A percentile compares a stretch with the other conserved stretches of the same genome.
These are phyloP conservation scores for Podila horticola DNA, from an alignment of 192 early-diverging fungal genomes.

Conservation along the genomic window DNA sequence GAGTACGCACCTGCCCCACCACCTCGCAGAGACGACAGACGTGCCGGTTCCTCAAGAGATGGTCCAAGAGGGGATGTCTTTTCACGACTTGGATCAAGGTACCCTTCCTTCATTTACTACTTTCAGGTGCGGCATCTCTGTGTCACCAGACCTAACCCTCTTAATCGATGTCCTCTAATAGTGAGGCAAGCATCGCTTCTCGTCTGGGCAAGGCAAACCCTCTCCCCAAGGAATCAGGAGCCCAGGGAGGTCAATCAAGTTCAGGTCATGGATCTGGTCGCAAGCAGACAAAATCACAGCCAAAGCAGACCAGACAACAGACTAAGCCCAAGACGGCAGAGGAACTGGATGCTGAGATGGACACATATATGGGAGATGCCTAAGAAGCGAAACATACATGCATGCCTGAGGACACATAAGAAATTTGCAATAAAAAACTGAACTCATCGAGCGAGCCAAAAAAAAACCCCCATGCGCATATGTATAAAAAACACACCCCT, in stretches of 20 bases:
- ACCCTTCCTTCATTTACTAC: not conserved
- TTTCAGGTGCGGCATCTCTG: not conserved
- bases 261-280: not conserved
- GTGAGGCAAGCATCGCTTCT: slow-evolving; percentile 48
- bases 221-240: slow-evolving; percentile 19
- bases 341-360: slow-evolving; percentile 67
- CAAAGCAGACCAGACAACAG: slow-evolving; percentile 23
- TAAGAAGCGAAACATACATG: not conserved
- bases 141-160: not conserved
- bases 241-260: slow-evolving; percentile 1
- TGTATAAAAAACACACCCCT: too few species aligned
- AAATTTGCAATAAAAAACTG: not conserved
- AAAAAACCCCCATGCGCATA: too few species aligned
- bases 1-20: slow-evolving; percentile 32
- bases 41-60: not conserved
- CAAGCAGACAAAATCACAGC: slow-evolving; percentile 8
- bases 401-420: too few species aligned
- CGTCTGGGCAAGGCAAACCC: slow-evolving; percentile 40
- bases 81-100: slow-evolving; percentile 50
- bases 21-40: slow-evolving; percentile 18
- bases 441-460: too few species aligned
- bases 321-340: slow-evolving; percentile 43
- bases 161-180: not conserved
- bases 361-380: slow-evolving; percentile 63
- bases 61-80: slow-evolving; percentile 38